A percentile compares a stretch with the other conserved stretches of the same genome.
phyloP scores from a whole-genome alignment of 1,284 basidiomycete species.

The Ganoderma lingzhi region DNA sequence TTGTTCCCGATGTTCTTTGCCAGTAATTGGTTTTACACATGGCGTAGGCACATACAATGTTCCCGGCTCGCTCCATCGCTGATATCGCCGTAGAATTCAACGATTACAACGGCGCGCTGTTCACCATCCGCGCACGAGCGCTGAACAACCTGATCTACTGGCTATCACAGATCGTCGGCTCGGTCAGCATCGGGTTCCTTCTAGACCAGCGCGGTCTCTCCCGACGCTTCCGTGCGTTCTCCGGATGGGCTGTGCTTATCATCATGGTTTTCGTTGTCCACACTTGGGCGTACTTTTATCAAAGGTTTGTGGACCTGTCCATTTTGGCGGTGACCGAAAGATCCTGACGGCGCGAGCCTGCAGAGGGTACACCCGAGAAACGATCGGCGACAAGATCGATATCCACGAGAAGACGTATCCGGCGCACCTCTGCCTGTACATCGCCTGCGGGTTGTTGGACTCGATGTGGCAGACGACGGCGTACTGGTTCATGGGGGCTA shows the following conservation, averaged over 20 bases:
- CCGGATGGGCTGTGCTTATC: conserved; percentile 66
- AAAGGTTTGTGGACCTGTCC: conserved; percentile 52
- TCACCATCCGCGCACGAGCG: conserved; percentile 72
- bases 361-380: conserved; percentile 69
- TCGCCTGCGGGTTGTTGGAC: conserved; percentile 61
- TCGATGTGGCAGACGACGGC: conserved; percentile 69
- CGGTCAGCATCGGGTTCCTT: conserved; percentile 66
- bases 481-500: conserved; percentile 63
- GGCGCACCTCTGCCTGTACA: conserved; percentile 64
- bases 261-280: conserved; percentile 70
- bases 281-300: conserved; percentile 76
- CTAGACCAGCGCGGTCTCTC: conserved; percentile 62
- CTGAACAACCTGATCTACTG: conserved; percentile 77
- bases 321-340: conserved; percentile 8
- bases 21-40: conserved; percentile 83
- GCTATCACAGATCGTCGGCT: conserved; percentile 72
- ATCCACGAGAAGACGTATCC: conserved; percentile 61
- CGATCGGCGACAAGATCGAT: conserved; percentile 57
- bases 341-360: background rate
- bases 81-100: conserved; percentile 59
- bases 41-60: conserved; percentile 55
- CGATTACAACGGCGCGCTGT: conserved; percentile 69
- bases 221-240: conserved; percentile 70
- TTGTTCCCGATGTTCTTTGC: conserved; percentile 64
- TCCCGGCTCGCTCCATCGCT: background rate